phyloP scores from a whole-genome alignment of 139 green algal species.

The Tetraselmis striata region DNA sequence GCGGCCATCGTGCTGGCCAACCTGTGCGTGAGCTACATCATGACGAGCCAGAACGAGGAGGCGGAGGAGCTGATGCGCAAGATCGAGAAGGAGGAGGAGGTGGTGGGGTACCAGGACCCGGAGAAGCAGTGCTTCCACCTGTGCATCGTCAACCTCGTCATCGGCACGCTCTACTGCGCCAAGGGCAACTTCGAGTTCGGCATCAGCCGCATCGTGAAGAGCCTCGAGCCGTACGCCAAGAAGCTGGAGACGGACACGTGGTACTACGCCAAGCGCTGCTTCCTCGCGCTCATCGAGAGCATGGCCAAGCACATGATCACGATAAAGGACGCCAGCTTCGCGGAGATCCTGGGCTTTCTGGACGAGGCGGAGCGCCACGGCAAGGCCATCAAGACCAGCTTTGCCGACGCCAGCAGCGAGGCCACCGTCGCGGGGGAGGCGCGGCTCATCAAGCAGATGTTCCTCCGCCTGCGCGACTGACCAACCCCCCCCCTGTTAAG shows the following conservation, averaged over 20 bases:
- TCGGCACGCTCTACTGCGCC: constrained; percentile 87
- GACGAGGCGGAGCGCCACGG: constrained; percentile 47
- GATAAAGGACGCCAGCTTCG: constrained; percentile 57
- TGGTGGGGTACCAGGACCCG: constrained; percentile 27
- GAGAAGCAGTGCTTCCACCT: constrained; percentile 70
- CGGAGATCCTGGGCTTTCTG: constrained; percentile 50
- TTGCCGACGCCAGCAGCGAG: neutral
- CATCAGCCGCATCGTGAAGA: constrained; percentile 78
- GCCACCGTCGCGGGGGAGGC: neutral
- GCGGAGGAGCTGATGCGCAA: constrained; percentile 83
- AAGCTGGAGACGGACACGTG: constrained; percentile 77
- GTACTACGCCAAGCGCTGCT: constrained; percentile 63
- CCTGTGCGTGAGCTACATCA: constrained; percentile 87
- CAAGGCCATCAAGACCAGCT: constrained; percentile 13
- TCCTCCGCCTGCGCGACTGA: neutral
- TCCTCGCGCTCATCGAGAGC: constrained; percentile 75
- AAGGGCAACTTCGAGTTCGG: constrained; percentile 88
- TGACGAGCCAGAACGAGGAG: constrained; percentile 81
- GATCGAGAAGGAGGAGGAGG: constrained; percentile 76
- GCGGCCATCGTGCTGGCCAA: constrained; percentile 85
- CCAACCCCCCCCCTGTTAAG: neutral
- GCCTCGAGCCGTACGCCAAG: constrained; percentile 71
- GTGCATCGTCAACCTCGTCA: constrained; percentile 88
- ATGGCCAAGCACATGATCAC: constrained; percentile 82
- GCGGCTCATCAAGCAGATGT: neutral